These are phyloP conservation scores for Collybiopsis confluens DNA, from an alignment of 768 basidiomycete genomes.

Conservation along the genomic window DNA sequence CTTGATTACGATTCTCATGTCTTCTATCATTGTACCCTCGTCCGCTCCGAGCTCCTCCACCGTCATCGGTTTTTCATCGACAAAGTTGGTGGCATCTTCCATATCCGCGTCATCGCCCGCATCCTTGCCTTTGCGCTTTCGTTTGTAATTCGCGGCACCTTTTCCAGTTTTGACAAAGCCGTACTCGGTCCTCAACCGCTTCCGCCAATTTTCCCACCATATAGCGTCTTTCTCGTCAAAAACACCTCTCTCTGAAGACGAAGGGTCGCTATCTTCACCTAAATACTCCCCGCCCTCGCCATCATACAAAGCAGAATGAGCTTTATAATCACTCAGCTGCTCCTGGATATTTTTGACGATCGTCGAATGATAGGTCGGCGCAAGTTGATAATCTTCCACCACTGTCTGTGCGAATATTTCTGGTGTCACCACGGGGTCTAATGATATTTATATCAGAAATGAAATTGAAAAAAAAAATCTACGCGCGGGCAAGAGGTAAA, in stretches of 20 bases:
- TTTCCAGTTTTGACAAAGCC: slow-evolving; percentile 29
- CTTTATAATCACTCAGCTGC: slow-evolving; percentile 77
- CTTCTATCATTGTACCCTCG: slow-evolving; percentile 67
- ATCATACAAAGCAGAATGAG: slow-evolving; percentile 57
- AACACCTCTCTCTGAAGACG: slow-evolving; percentile 28
- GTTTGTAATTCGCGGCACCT: slow-evolving; percentile 26
- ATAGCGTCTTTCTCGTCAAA: slow-evolving; percentile 44
- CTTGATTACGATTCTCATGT: slow-evolving; percentile 90
- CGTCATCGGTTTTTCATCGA: slow-evolving; percentile 41
- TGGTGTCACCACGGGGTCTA: slow-evolving; percentile 87
- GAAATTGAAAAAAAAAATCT: not conserved
- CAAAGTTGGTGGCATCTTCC: slow-evolving; percentile 11
- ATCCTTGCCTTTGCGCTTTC: slow-evolving; percentile 37
- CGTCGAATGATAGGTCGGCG: slow-evolving; percentile 54
- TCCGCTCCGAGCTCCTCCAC: slow-evolving; percentile 65
- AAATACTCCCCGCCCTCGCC: slow-evolving; percentile 33
- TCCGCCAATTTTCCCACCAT: slow-evolving; percentile 78
- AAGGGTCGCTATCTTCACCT: slow-evolving; percentile 17
- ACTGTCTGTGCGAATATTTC: slow-evolving; percentile 87
- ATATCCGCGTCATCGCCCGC: slow-evolving; percentile 20
- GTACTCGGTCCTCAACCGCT: slow-evolving; percentile 38
- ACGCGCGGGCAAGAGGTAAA: slow-evolving; percentile 9
- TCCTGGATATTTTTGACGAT: slow-evolving; percentile 86
- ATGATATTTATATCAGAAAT: not conserved
- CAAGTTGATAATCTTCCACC: slow-evolving; percentile 85